Percentiles rank a stretch among this genome's conserved stretches.
Conservation (phyloP, 2,329 filamentous ascomycete genomes). For the Capronia americana region DNA sequence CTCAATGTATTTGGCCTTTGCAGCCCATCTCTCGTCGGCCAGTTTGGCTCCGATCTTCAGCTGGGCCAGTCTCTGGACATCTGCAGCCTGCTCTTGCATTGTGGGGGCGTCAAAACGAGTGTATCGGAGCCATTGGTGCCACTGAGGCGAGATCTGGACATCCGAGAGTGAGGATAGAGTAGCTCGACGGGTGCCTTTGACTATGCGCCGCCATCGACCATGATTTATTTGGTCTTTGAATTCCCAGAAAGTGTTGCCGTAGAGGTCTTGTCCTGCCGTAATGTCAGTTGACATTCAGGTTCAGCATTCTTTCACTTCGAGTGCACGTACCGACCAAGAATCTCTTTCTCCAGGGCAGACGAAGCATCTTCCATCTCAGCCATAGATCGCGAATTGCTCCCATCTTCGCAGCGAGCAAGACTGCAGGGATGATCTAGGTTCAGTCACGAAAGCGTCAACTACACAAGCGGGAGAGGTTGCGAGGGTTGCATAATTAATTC, state of each 20-base stretch:
- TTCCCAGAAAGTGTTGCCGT: constrained; percentile 71
- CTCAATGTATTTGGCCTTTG: constrained; percentile 65
- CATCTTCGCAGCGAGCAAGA: constrained; percentile 42
- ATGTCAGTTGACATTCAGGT: constrained; percentile 17
- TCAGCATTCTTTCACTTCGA: background rate
- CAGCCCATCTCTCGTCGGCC: constrained; percentile 68
- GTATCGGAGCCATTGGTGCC: constrained; percentile 72
- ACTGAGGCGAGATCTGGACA: constrained; percentile 67
- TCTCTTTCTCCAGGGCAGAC: constrained; percentile 66
- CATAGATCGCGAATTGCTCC: constrained; percentile 57
- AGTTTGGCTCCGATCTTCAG: constrained; percentile 65
- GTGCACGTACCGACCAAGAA: constrained; percentile 61
- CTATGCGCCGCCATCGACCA: constrained; percentile 63
- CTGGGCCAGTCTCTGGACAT: constrained; percentile 62
- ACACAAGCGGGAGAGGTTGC: background rate
- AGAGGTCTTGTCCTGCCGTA: constrained; percentile 62
- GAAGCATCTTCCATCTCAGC: constrained; percentile 68
- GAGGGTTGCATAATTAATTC: constrained; percentile 17
- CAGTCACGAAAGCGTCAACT: background rate
- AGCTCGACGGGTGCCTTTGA: constrained; percentile 59
- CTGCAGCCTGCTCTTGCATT: constrained; percentile 64
- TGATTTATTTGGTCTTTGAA: constrained; percentile 65
- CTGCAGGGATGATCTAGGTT: constrained; percentile 10
- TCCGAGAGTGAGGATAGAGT: constrained; percentile 65
- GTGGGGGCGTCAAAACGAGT: constrained; percentile 63